Evolutionary conservation across 2,329 filamentous ascomycete species (phyloP).

Genomic region (Curvularia eragrostidis): DNA sequence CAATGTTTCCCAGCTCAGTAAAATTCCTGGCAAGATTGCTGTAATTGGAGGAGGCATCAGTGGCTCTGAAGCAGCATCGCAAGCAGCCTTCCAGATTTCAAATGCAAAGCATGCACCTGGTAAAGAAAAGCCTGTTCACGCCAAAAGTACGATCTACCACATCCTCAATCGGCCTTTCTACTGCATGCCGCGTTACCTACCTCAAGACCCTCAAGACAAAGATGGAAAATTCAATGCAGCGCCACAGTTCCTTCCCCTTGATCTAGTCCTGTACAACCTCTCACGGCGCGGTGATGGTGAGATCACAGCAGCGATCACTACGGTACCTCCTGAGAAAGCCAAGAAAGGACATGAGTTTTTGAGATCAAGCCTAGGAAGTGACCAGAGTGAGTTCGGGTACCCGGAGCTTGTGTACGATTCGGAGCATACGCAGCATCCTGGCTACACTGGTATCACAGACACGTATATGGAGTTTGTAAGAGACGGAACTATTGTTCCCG

Average conservation of each 20-base stretch:
- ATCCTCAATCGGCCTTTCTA: slow-evolving; percentile 74
- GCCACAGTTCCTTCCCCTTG: slow-evolving; percentile 71
- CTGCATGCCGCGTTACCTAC: slow-evolving; percentile 66
- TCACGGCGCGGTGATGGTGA: slow-evolving; percentile 64
- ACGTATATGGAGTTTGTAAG: slow-evolving; percentile 77
- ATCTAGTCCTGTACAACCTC: slow-evolving; percentile 75
- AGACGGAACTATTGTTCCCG: slow-evolving; percentile 58
- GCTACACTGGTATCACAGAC: slow-evolving; percentile 73
- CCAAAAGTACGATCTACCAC: slow-evolving; percentile 68
- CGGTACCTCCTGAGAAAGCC: slow-evolving; percentile 66
- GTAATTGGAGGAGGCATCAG: slow-evolving; percentile 85
- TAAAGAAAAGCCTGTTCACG: slow-evolving; percentile 31
- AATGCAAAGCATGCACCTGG: slow-evolving; percentile 63
- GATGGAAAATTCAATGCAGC: slow-evolving; percentile 51
- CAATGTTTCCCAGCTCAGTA: slow-evolving; percentile 26
- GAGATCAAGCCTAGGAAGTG: slow-evolving; percentile 52
- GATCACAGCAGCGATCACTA: slow-evolving; percentile 69
- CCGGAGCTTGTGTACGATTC: slow-evolving; percentile 50
- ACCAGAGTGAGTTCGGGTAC: slow-evolving; percentile 52
- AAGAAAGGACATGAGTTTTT: slow-evolving; percentile 60
- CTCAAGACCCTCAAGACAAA: slow-evolving; percentile 35
- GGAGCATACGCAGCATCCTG: slow-evolving; percentile 58
- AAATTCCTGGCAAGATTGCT: slow-evolving; percentile 65
- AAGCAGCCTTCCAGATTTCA: slow-evolving; percentile 74
- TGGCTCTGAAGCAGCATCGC: slow-evolving; percentile 76